These are phyloP conservation scores for Scleromitrula shiraiana DNA, from an alignment of 2,329 filamentous ascomycete species.

Conservation along the genomic window DNA sequence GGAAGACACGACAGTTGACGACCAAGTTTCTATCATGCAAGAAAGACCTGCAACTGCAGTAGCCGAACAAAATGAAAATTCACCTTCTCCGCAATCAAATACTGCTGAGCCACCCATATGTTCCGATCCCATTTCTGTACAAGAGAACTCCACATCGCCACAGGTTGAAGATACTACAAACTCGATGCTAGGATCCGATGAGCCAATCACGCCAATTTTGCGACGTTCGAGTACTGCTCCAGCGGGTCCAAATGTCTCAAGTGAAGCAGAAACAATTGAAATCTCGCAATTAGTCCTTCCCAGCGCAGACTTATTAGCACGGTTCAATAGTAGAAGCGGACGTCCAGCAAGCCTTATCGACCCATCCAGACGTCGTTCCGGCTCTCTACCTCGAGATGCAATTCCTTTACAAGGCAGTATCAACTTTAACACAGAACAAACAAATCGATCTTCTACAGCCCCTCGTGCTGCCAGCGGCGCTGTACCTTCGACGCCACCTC, in stretches of 20 bases:
- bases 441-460: too few relatives aligned
- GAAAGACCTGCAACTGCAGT: slow-evolving; percentile 2
- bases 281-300: slow-evolving; percentile 14
- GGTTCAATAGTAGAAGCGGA: slow-evolving; percentile 27
- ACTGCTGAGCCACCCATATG: not conserved
- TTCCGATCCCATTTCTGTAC: not conserved
- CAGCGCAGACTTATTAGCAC: slow-evolving; percentile 25
- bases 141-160: not conserved
- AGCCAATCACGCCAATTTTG: slow-evolving; percentile 14
- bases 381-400: slow-evolving; percentile 3
- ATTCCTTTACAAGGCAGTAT: not conserved
- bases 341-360: slow-evolving; percentile 23
- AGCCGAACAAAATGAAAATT: not conserved
- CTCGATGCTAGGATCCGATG: not conserved
- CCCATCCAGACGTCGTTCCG: slow-evolving; percentile 23
- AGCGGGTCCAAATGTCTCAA: slow-evolving; percentile 1
- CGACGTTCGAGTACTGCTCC: slow-evolving; percentile 20
- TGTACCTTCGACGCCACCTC: too few relatives aligned
- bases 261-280: not conserved
- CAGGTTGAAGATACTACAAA: slow-evolving; percentile 14
- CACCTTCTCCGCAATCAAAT: not conserved
- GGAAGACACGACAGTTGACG: slow-evolving; percentile 12
- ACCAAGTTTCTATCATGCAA: slow-evolving; percentile 6
- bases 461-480: slow-evolving; percentile 7
- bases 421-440: slow-evolving; percentile 1